phyloP scores from a whole-genome alignment of 768 basidiomycete genomes.

The Crassisporium funariophilum region DNA sequence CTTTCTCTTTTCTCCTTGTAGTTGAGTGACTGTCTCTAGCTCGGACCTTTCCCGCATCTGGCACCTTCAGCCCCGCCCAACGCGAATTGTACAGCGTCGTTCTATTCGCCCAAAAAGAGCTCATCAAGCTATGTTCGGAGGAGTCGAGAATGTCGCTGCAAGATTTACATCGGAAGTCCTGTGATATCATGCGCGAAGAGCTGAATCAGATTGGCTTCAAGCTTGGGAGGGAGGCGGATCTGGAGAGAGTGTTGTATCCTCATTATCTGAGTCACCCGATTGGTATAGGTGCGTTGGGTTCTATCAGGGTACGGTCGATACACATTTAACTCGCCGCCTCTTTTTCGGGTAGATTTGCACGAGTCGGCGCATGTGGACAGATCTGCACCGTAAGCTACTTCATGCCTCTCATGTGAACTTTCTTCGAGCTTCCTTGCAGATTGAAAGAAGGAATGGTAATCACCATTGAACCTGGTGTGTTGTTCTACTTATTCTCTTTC shows the following conservation, averaged over 20 bases:
- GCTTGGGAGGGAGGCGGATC: constrained; percentile 50
- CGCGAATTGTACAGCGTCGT: constrained; percentile 83
- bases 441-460: constrained; percentile 87
- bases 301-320: not conserved
- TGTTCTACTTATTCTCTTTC: not conserved
- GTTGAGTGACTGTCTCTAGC: constrained; percentile 43
- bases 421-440: constrained; percentile 36
- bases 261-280: constrained; percentile 93
- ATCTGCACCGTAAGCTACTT: constrained; percentile 46
- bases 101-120: constrained; percentile 68
- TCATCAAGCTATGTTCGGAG: constrained; percentile 64
- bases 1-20: constrained; percentile 1
- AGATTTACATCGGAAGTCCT: constrained; percentile 77
- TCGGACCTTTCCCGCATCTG: constrained; percentile 86
- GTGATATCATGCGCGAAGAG: constrained; percentile 66
- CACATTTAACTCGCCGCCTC: constrained; percentile 6
- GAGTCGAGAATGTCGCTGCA: constrained; percentile 59
- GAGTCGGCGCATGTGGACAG: constrained; percentile 73
- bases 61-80: constrained; percentile 78
- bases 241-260: constrained; percentile 84
- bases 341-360: constrained; percentile 69
- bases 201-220: constrained; percentile 78
- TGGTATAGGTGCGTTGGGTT: constrained; percentile 74
- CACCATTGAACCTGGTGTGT: constrained; percentile 83
- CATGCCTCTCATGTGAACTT: not conserved